phyloP scores from a whole-genome alignment of 1,139 yeast genomes.

The Debaryomyces coudertii region DNA sequence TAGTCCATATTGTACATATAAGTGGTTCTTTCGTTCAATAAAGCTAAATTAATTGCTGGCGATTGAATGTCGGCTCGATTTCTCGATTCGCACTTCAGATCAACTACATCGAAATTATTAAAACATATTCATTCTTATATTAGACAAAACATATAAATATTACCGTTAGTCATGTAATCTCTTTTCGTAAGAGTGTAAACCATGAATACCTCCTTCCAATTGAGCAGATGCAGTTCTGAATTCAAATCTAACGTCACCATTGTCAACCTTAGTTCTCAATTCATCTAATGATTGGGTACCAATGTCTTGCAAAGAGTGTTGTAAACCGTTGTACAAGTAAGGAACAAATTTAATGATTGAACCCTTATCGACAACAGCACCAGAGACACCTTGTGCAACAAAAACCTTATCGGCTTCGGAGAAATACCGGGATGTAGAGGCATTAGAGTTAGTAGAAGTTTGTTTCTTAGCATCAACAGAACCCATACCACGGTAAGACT shows the following conservation, averaged over 20 bases:
- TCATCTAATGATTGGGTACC: conserved; percentile 73
- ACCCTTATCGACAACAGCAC: conserved; percentile 96
- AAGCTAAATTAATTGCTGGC: neutral
- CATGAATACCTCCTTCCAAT: conserved; percentile 98
- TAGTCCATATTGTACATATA: neutral
- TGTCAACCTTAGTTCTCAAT: conserved; percentile 65
- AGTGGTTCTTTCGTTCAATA: neutral
- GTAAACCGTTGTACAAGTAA: conserved; percentile 91
- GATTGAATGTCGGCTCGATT: neutral
- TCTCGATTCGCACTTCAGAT: neutral
- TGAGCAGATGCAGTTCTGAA: conserved; percentile 98
- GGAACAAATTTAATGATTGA: conserved; percentile 92
- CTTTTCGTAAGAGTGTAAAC: conserved; percentile 95
- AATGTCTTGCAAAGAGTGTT: conserved; percentile 98
- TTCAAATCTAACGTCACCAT: conserved; percentile 86
- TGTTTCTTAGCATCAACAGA: conserved; percentile 99
- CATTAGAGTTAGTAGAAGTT: conserved; percentile 85
- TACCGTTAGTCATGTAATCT: conserved; percentile 78
- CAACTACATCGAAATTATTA: neutral
- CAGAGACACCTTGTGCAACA: conserved; percentile 99
- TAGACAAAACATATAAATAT: conserved; percentile 1
- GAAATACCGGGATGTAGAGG: conserved; percentile 97
- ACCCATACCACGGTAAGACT: conserved; percentile 99
- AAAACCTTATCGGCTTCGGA: conserved; percentile 93
- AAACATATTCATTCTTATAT: neutral